Evolutionary conservation across 2,329 filamentous ascomycete genomes (phyloP).

Genomic region (Emmonsiellopsis sp.): DNA sequence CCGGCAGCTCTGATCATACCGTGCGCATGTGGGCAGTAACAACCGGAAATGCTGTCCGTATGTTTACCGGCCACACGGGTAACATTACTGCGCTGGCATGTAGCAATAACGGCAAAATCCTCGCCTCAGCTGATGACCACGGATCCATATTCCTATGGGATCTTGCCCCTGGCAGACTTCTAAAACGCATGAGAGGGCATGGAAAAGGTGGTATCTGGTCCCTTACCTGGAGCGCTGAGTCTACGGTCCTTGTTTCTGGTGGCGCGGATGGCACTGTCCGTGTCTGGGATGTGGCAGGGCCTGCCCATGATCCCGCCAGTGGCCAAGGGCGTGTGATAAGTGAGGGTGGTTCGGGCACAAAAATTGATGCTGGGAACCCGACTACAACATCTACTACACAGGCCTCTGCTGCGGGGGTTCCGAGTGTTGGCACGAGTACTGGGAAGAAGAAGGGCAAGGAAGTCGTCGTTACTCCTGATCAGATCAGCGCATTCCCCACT

Average conservation of each 20-base stretch:
- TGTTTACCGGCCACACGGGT: slow-evolving; percentile 86
- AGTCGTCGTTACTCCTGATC: slow-evolving; percentile 79
- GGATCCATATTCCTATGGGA: slow-evolving; percentile 95
- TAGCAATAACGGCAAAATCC: slow-evolving; percentile 74
- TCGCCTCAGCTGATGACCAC: slow-evolving; percentile 82
- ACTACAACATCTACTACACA: slow-evolving; percentile 31
- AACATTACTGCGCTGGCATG: slow-evolving; percentile 79
- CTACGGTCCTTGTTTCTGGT: slow-evolving; percentile 77
- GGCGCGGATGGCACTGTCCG: slow-evolving; percentile 89
- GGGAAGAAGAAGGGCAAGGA: slow-evolving; percentile 73
- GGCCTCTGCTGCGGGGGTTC: slow-evolving; percentile 36
- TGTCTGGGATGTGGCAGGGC: slow-evolving; percentile 79
- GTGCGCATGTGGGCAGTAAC: slow-evolving; percentile 96
- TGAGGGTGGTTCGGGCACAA: slow-evolving; percentile 39
- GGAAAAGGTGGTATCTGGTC: slow-evolving; percentile 91
- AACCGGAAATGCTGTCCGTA: slow-evolving; percentile 75
- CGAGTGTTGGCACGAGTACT: slow-evolving; percentile 22
- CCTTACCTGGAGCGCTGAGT: slow-evolving; percentile 87
- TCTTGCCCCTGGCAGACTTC: slow-evolving; percentile 69
- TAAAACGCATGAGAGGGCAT: slow-evolving; percentile 91
- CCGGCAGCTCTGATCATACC: slow-evolving; percentile 83
- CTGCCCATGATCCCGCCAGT: slow-evolving; percentile 50
- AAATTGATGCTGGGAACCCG: slow-evolving; percentile 44
- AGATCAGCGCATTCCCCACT: slow-evolving; percentile 88
- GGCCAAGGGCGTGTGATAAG: slow-evolving; percentile 46